Conservation (phyloP, 176 grass and related monocot genomes). For the Hordeum marinum region DNA sequence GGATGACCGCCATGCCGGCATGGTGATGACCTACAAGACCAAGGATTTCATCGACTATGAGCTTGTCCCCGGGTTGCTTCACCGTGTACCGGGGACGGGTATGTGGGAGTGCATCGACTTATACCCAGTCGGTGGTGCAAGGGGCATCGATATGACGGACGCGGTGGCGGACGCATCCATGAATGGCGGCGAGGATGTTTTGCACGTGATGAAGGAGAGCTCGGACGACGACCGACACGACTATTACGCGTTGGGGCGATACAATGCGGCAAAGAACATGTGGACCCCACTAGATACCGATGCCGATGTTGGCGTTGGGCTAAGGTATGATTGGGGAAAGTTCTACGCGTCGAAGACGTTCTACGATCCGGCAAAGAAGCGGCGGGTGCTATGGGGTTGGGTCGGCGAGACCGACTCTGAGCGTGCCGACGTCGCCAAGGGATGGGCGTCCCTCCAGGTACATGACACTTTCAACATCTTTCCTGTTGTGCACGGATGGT, state of each 20-base stretch:
- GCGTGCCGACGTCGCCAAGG: constrained; percentile 67
- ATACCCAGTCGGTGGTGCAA: constrained; percentile 34
- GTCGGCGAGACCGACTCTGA: constrained; percentile 84
- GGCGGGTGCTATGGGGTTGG: constrained; percentile 86
- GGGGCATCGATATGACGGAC: constrained; percentile 39
- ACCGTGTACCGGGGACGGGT: constrained; percentile 34
- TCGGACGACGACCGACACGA: constrained; percentile 80
- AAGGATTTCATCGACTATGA: constrained; percentile 47
- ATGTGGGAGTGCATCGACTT: constrained; percentile 98
- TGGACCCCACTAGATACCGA: constrained; percentile 52
- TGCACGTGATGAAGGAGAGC: constrained; percentile 90
- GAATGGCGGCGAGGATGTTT: background rate
- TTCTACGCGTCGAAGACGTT: constrained; percentile 96
- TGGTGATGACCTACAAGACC: constrained; percentile 46
- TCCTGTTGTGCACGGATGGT: background rate
- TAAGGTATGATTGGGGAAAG: constrained; percentile 93
- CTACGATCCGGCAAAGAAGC: constrained; percentile 61
- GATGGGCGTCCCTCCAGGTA: constrained; percentile 90
- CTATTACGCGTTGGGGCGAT: constrained; percentile 76
- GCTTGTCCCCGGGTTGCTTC: constrained; percentile 39
- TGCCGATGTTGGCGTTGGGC: constrained; percentile 58
- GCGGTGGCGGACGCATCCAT: background rate
- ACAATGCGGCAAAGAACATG: constrained; percentile 29
- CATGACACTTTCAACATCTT: background rate
- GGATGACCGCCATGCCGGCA: constrained; percentile 43